Percentiles rank a stretch among this genome's conserved stretches.
phyloP scores from a whole-genome alignment of 495 filamentous ascomycete genomes.

The Penicillium manginii region DNA sequence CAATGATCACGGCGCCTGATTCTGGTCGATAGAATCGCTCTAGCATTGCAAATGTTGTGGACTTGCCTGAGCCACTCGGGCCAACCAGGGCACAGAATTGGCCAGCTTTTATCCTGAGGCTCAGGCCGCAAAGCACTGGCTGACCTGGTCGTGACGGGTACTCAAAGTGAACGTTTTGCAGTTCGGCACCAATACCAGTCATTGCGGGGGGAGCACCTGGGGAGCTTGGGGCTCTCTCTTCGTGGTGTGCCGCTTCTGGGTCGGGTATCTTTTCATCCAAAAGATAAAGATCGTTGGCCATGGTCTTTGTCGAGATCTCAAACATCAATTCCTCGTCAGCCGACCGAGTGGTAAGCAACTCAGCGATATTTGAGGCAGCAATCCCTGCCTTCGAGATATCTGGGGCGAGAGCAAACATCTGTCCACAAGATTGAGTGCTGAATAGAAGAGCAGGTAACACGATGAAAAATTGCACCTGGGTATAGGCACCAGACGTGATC shows the following conservation, averaged over 20 bases:
- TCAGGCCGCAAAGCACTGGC: constrained; percentile 55
- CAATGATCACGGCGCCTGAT: constrained; percentile 42
- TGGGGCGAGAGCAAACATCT: constrained; percentile 67
- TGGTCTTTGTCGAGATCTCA: constrained; percentile 15
- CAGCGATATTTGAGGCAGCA: constrained; percentile 38
- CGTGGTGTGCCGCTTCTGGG: constrained; percentile 25
- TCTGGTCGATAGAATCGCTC: constrained; percentile 60
- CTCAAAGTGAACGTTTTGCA: constrained; percentile 58
- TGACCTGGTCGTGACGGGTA: constrained; percentile 62
- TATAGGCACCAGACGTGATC: constrained; percentile 59
- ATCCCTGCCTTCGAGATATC: constrained; percentile 59
- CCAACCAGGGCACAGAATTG: constrained; percentile 65
- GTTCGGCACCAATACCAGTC: constrained; percentile 46
- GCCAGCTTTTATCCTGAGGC: constrained; percentile 56
- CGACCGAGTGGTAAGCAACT: constrained; percentile 37
- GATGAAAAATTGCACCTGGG: constrained; percentile 66
- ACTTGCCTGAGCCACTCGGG: constrained; percentile 63
- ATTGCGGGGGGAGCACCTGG: constrained; percentile 8
- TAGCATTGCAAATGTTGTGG: constrained; percentile 60
- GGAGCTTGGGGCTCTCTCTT: not conserved
- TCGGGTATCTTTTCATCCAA: constrained; percentile 31
- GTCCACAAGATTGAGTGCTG: constrained; percentile 64
- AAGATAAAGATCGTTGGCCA: constrained; percentile 14
- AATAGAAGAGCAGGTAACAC: constrained; percentile 61
- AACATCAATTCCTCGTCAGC: constrained; percentile 32